A percentile compares a stretch with the other conserved stretches of the same genome.
Evolutionary conservation across 2,329 filamentous ascomycete species (phyloP).

Genomic region (Capronia coronata): DNA sequence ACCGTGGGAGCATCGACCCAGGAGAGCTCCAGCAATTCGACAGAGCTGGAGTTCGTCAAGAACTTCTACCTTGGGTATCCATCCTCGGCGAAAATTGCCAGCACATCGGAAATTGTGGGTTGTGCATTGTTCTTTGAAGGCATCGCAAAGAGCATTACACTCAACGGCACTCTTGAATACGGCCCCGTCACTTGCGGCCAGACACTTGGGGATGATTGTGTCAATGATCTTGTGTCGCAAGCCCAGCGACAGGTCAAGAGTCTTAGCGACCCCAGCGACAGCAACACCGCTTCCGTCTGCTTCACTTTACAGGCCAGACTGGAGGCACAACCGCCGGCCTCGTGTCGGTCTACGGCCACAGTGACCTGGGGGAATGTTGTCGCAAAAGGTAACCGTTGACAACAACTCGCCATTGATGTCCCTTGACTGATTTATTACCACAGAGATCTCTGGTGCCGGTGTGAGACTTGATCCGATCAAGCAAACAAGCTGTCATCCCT

Average conservation of each 20-base stretch:
- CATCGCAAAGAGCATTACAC: constrained; percentile 14
- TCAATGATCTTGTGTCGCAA: constrained; percentile 12
- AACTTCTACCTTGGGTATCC: constrained; percentile 19
- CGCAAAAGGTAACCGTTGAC: constrained; percentile 10
- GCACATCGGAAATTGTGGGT: constrained; percentile 2
- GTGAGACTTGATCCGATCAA: constrained; percentile 1
- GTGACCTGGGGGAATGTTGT: constrained; percentile 18
- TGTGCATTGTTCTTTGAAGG: constrained; percentile 21
- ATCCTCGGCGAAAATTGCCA: constrained; percentile 9
- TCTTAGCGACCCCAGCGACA: neutral
- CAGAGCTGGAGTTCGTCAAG: constrained; percentile 9
- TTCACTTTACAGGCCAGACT: constrained; percentile 8
- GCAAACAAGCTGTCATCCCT: constrained; percentile 14
- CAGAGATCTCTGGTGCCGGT: constrained; percentile 14
- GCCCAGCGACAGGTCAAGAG: constrained; percentile 8
- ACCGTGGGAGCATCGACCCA: constrained; percentile 9
- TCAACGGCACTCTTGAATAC: constrained; percentile 11
- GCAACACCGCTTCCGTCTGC: constrained; percentile 1
- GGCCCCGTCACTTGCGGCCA: constrained; percentile 13
- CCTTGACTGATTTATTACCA: neutral
- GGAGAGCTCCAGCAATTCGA: constrained; percentile 3
- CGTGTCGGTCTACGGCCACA: constrained; percentile 8
- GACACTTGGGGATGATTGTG: constrained; percentile 10
- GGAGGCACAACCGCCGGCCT: constrained; percentile 10
- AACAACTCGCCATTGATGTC: neutral